phyloP scores from a whole-genome alignment of 495 filamentous ascomycete genomes.

The Aspergillus cristatus region DNA sequence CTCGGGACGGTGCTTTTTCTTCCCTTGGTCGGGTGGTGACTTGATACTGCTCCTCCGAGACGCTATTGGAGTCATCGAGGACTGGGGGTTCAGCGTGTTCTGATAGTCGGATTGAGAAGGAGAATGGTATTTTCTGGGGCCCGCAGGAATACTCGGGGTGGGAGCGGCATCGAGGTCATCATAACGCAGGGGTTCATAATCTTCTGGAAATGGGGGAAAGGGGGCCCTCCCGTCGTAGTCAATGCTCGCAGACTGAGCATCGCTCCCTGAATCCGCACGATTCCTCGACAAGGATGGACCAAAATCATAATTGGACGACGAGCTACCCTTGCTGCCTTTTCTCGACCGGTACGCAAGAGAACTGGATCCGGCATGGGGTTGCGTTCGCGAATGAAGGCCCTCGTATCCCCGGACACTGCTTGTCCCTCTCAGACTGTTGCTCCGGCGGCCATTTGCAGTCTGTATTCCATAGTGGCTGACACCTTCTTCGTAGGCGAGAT shows the following conservation, averaged over 20 bases:
- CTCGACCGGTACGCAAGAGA: slow-evolving; percentile 16
- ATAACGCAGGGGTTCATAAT: slow-evolving; percentile 26
- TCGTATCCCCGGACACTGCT: slow-evolving; percentile 49
- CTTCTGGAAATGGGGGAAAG: slow-evolving; percentile 21
- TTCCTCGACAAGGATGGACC: slow-evolving; percentile 35
- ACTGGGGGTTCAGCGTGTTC: slow-evolving; percentile 34
- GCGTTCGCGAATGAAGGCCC: slow-evolving; percentile 25
- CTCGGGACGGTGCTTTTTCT: slow-evolving; percentile 25
- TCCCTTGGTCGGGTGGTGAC: slow-evolving; percentile 45
- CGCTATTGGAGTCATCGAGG: slow-evolving; percentile 32
- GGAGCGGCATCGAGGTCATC: slow-evolving; percentile 75
- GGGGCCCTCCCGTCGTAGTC: slow-evolving; percentile 48
- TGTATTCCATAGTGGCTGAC: slow-evolving; percentile 52
- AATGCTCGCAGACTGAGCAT: slow-evolving; percentile 68
- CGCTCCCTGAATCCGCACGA: slow-evolving; percentile 46
- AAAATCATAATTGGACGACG: slow-evolving; percentile 59
- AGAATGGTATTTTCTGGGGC: slow-evolving; percentile 46
- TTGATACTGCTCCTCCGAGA: slow-evolving; percentile 52
- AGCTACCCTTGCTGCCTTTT: slow-evolving; percentile 66
- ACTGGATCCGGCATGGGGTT: background rate
- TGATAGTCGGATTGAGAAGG: slow-evolving; percentile 20
- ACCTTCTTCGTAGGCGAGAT: slow-evolving; percentile 57
- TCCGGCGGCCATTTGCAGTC: slow-evolving; percentile 51
- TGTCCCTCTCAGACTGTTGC: slow-evolving; percentile 61
- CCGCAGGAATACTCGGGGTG: slow-evolving; percentile 75